Percentiles rank a stretch among this genome's conserved stretches.
These are phyloP conservation scores for Chalara sp. DNA, from an alignment of 2,329 filamentous ascomycete genomes.

Conservation along the genomic window DNA sequence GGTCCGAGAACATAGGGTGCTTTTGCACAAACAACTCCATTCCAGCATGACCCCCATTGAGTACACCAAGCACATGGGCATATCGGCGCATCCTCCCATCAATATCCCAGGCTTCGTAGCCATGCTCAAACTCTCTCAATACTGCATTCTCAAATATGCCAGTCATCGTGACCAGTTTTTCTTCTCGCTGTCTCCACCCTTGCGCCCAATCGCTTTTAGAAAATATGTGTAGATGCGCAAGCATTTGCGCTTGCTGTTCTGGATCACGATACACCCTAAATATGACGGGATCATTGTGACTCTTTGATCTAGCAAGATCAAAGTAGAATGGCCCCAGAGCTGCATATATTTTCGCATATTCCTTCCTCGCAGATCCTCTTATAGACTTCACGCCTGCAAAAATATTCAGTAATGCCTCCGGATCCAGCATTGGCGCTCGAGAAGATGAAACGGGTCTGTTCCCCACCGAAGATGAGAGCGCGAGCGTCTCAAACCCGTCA, in stretches of 20 bases:
- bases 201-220: conserved; percentile 72
- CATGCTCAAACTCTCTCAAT: conserved; percentile 85
- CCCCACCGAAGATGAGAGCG: conserved; percentile 36
- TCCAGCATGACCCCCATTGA: conserved; percentile 75
- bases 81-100: conserved; percentile 86
- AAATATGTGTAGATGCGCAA: conserved; percentile 75
- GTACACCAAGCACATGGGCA: conserved; percentile 72
- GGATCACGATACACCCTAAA: conserved; percentile 86
- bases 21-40: conserved; percentile 85
- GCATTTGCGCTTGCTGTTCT: conserved; percentile 83
- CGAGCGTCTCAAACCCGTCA: conserved; percentile 78
- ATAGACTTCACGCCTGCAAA: conserved; percentile 69
- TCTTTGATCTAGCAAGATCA: conserved; percentile 67
- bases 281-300: conserved; percentile 71
- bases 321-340: conserved; percentile 83
- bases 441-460: conserved; percentile 27
- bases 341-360: conserved; percentile 88
- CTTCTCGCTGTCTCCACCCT: conserved; percentile 64
- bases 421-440: conserved; percentile 44
- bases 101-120: conserved; percentile 82
- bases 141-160: conserved; percentile 86
- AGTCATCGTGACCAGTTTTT: conserved; percentile 67
- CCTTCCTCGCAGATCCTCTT: conserved; percentile 76
- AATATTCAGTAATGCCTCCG: conserved; percentile 59
- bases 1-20: conserved; percentile 74